These are phyloP conservation scores for Cystobasidium tubakii DNA, from an alignment of 768 basidiomycete genomes.

Conservation along the genomic window DNA sequence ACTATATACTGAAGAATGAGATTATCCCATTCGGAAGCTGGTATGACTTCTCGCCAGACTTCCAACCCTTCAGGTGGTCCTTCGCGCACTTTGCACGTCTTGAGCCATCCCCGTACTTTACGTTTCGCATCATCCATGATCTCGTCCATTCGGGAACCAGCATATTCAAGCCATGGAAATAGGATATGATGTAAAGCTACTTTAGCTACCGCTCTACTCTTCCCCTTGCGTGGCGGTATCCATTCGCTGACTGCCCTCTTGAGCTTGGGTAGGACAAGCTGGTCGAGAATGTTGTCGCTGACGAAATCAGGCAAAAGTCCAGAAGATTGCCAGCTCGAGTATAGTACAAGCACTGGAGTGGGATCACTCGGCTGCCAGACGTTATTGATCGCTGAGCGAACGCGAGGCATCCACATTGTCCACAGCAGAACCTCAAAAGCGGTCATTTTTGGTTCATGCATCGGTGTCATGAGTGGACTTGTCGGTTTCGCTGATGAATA, in stretches of 20 bases:
- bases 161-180: conserved; percentile 90
- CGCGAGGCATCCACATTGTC: conserved; percentile 90
- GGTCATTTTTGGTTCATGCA: conserved; percentile 65
- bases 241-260: conserved; percentile 76
- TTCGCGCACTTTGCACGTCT: conserved; percentile 67
- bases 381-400: conserved; percentile 90
- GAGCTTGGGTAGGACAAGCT: conserved; percentile 89
- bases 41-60: conserved; percentile 72
- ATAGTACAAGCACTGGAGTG: conserved; percentile 68
- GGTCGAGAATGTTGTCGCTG: conserved; percentile 88
- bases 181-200: conserved; percentile 70
- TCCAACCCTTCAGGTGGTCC: conserved; percentile 67
- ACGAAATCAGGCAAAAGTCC: conserved; percentile 82
- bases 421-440: conserved; percentile 90
- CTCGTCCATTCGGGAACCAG: conserved; percentile 68
- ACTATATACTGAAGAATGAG: conserved; percentile 84
- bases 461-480: conserved; percentile 68
- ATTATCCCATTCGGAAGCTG: conserved; percentile 71
- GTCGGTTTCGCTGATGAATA: neutral
- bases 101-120: conserved; percentile 71
- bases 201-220: conserved; percentile 46
- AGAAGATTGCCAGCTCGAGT: conserved; percentile 69
- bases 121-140: conserved; percentile 80
- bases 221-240: conserved; percentile 53
- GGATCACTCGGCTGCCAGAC: conserved; percentile 77